These are phyloP conservation scores for Rhizopogon roseolus DNA, from an alignment of 768 basidiomycete species.

Conservation along the genomic window DNA sequence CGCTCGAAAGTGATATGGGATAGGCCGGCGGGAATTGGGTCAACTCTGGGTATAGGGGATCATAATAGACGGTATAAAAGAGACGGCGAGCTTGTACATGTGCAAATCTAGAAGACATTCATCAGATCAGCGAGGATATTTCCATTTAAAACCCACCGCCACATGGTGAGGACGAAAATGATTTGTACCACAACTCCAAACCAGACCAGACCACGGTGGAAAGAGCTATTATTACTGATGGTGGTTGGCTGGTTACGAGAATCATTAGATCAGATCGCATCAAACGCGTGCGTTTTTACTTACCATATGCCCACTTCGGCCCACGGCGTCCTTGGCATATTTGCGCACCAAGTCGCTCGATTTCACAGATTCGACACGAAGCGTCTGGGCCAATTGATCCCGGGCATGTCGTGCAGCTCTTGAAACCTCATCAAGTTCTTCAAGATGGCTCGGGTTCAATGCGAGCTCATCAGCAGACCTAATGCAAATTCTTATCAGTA, in stretches of 20 bases:
- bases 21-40: conserved; percentile 35
- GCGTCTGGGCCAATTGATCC: conserved; percentile 35
- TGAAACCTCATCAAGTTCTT: conserved; percentile 51
- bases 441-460: conserved; percentile 40
- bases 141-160: conserved; percentile 45
- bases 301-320: conserved; percentile 34
- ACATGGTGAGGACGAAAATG: conserved; percentile 46
- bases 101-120: conserved; percentile 27
- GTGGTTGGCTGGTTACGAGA: conserved; percentile 14
- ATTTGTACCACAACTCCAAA: conserved; percentile 40
- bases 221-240: conserved; percentile 13
- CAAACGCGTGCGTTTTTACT: conserved; percentile 11
- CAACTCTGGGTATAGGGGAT: conserved; percentile 72
- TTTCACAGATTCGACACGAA: conserved; percentile 34
- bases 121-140: conserved; percentile 3
- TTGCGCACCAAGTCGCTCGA: conserved; percentile 31
- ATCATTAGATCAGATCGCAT: not conserved
- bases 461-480: conserved; percentile 35
- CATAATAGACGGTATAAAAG: conserved; percentile 73
- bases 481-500: not conserved
- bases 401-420: conserved; percentile 46
- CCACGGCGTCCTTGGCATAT: conserved; percentile 32
- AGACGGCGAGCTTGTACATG: conserved; percentile 46
- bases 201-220: conserved; percentile 28
- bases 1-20: conserved; percentile 31